Base-by-base conservation (phyloP, 352 stramenopile species). In the Pythium brachiatum region DNA sequence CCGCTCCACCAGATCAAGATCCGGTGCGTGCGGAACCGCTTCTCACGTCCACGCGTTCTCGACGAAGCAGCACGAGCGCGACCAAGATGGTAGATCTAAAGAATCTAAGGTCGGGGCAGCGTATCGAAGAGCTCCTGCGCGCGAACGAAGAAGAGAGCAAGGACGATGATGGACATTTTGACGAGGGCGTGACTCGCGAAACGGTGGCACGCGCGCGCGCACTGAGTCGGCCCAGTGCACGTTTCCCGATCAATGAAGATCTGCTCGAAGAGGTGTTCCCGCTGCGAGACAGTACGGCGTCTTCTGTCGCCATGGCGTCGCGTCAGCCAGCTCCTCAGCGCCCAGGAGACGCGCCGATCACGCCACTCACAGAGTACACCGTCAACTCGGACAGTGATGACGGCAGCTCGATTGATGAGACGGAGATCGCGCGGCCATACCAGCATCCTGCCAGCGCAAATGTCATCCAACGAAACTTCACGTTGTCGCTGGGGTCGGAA, bases 381-480 rank as follows among this genome's bases (percentile, higher is more conserved):
- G 64, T 64, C n/a, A 54, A 41, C 15, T 58, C 59, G 39, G 54
- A 65, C 38, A 60, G 46, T 21, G 57, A 57, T 2, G 34, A 29
- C 23, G 16, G 16, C 6, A 44, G 26, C 34, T 66, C 60, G 7
- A 13, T 60, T 43, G 21, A 27, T 8, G 60, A 66, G 11, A 60
- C 60, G 50, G 50, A 65, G 27, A 21, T 50, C 8, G 34, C 59
- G 27, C 27, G 26, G 1, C 32, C 41, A 26, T 18, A 44, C 36
- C 36, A 44, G 36, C 21, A 21, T 12, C 36, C 36, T 20, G 36
- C 36, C 36, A 16, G 15, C 2, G 36, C 15, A 44, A 53, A 47
- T 21, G 60, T 68, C 2, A 64, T 72, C 25, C 59, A 72, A 44
- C 59, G 50, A 20, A 57, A 68, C 43, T 72, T 72, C 31, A 68